Evolutionary conservation across 768 basidiomycete species (phyloP).

Genomic region (Agrocybe praecox): DNA sequence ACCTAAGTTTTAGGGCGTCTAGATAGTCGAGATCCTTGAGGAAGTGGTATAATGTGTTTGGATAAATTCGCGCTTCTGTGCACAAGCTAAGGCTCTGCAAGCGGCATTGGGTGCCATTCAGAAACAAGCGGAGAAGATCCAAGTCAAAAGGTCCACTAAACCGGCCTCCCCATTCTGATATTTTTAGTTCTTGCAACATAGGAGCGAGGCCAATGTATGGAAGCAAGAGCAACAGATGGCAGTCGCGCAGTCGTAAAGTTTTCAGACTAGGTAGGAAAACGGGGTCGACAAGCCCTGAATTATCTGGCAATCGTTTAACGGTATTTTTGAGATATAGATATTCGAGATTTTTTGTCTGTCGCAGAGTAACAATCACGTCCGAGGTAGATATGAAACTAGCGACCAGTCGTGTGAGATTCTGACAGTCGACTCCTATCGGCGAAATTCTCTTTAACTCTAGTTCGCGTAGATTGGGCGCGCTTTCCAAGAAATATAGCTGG

Average conservation of each 20-base stretch:
- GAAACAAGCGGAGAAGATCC: background rate
- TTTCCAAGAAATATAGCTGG: background rate
- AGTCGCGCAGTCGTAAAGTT: background rate
- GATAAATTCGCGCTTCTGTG: background rate
- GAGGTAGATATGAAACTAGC: background rate
- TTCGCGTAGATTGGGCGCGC: background rate
- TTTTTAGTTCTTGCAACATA: background rate
- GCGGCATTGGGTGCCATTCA: background rate
- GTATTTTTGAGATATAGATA: background rate
- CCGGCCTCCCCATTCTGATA: background rate
- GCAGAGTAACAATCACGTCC: background rate
- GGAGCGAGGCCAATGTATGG: background rate
- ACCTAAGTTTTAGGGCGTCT: background rate
- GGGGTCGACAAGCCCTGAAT: background rate
- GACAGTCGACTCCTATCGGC: background rate
- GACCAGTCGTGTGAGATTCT: background rate
- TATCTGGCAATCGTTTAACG: too few species aligned
- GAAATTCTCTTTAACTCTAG: background rate
- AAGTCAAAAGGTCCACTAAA: background rate
- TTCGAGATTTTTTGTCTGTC: background rate
- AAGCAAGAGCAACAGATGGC: background rate
- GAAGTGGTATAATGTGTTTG: background rate
- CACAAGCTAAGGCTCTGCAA: background rate
- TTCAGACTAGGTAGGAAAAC: background rate
- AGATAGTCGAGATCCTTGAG: background rate